A percentile compares a stretch with the other conserved stretches of the same genome.
Conservation (phyloP, 352 stramenopile species). For the Phytopythium delawarense region DNA sequence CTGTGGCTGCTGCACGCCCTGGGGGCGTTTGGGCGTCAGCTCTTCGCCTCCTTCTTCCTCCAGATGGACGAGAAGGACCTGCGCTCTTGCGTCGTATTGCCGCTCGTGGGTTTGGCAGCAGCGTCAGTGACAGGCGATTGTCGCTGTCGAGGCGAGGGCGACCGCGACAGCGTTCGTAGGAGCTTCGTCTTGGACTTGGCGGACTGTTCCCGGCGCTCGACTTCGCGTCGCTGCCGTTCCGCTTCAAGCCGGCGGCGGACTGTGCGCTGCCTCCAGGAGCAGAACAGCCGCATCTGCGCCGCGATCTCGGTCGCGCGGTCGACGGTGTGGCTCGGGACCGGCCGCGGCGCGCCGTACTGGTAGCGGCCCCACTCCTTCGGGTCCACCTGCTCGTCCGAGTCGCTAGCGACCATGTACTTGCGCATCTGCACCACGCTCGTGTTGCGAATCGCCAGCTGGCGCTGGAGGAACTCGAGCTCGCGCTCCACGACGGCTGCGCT, state of each 20-base stretch:
- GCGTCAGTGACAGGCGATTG: background rate
- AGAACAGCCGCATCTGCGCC: constrained; percentile 58
- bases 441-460: constrained; percentile 48
- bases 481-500: constrained; percentile 29
- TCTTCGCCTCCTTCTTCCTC: background rate
- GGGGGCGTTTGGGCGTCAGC: background rate
- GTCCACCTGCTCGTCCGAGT: constrained; percentile 49
- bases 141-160: background rate
- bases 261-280: constrained; percentile 36
- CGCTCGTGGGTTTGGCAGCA: background rate
- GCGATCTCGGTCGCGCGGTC: constrained; percentile 41
- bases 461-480: constrained; percentile 58
- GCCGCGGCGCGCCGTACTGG: constrained; percentile 36
- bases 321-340: constrained; percentile 39
- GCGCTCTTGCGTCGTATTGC: background rate
- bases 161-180: background rate
- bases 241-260: constrained; percentile 32
- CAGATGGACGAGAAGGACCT: background rate
- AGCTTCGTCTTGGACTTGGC: constrained; percentile 13
- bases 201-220: constrained; percentile 9
- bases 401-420: constrained; percentile 71
- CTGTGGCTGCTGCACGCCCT: background rate
- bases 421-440: constrained; percentile 52
- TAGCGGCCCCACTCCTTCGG: constrained; percentile 62
- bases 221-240: constrained; percentile 21